Conservation (phyloP, 2,329 filamentous ascomycete genomes). For the Pseudogymnoascus sp. region DNA sequence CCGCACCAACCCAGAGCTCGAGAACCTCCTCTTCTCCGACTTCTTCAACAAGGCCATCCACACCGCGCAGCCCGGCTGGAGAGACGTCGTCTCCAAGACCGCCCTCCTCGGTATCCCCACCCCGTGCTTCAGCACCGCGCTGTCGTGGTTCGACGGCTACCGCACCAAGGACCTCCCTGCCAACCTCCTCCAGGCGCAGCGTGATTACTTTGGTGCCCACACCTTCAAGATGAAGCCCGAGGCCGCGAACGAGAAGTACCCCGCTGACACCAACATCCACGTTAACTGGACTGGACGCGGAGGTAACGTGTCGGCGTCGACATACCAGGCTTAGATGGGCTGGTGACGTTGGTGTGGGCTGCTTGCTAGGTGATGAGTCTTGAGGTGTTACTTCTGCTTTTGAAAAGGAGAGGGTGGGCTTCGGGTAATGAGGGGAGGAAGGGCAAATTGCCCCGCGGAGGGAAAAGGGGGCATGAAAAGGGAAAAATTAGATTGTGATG, state of each 20-base stretch:
- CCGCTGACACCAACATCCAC: constrained; percentile 81
- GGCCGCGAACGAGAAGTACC: constrained; percentile 68
- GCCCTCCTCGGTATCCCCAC: constrained; percentile 93
- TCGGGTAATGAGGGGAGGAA: neutral
- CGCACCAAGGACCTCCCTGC: constrained; percentile 93
- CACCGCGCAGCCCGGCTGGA: constrained; percentile 88
- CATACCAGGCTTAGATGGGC: constrained; percentile 77
- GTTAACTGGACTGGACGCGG: constrained; percentile 99
- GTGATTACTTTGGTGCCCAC: constrained; percentile 98
- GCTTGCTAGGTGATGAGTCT: neutral
- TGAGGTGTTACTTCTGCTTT: neutral
- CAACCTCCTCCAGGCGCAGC: constrained; percentile 97
- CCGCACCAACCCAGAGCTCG: constrained; percentile 85
- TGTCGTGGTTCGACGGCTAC: constrained; percentile 99
- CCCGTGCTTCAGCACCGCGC: constrained; percentile 90
- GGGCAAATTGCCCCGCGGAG: neutral
- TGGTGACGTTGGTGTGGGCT: neutral
- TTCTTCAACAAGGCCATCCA: constrained; percentile 99
- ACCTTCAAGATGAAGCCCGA: constrained; percentile 86
- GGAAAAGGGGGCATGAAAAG: neutral
- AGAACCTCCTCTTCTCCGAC: constrained; percentile 97
- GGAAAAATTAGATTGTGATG: neutral
- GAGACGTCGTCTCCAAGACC: constrained; percentile 82
- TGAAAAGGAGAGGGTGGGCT: neutral
- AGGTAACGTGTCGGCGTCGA: constrained; percentile 93